These are phyloP conservation scores for Eutrema salsugineum DNA, from an alignment of 441 rosid genomes.

Conservation along the genomic window DNA sequence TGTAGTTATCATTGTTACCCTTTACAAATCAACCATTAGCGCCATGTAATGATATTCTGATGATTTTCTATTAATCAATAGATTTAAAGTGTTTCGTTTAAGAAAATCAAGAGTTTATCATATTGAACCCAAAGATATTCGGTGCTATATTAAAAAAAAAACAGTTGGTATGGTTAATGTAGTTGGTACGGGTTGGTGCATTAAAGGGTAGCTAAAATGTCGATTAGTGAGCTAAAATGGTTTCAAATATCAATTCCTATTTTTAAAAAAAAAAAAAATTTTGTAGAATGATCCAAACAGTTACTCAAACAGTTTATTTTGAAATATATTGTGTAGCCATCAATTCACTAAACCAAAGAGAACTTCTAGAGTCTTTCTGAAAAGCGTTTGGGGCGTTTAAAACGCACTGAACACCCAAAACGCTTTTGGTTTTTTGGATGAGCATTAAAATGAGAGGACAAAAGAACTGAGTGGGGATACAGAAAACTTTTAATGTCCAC, in stretches of 20 bases:
- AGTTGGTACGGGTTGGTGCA: constrained; percentile 14
- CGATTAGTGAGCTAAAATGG: background rate
- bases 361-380: background rate
- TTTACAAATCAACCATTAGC: background rate
- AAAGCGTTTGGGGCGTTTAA: background rate
- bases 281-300: background rate
- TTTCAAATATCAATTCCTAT: background rate
- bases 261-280: too few relatives aligned
- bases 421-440: background rate
- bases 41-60: background rate
- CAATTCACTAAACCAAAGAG: background rate
- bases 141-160: background rate
- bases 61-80: background rate
- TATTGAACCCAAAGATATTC: background rate
- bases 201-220: background rate
- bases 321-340: too few relatives aligned
- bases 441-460: background rate
- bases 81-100: background rate
- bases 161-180: constrained; percentile 6
- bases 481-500: background rate
- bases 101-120: background rate
- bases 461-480: constrained; percentile 1
- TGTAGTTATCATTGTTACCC: background rate
- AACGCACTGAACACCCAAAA: background rate
- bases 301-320: too few relatives aligned